phyloP scores from a whole-genome alignment of 2,329 filamentous ascomycete genomes.

The Fusarium transvaalense region DNA sequence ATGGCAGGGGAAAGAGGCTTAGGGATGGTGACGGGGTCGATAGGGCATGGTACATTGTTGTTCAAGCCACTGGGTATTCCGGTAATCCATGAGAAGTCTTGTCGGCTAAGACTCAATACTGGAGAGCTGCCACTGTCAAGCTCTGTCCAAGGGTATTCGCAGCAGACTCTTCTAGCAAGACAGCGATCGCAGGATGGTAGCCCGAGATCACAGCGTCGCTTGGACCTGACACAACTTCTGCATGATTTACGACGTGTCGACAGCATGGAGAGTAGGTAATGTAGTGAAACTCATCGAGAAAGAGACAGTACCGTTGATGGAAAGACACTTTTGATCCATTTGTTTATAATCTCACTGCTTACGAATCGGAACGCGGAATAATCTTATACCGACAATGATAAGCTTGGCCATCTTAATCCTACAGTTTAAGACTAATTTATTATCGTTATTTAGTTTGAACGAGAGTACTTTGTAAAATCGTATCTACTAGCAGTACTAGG shows the following conservation, averaged over 20 bases:
- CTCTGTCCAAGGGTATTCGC: conserved; percentile 1
- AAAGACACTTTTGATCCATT: no score
- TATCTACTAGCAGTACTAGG: no score
- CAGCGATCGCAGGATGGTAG: conserved; percentile 1
- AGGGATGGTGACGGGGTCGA: accelerated
- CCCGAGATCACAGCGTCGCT: background rate
- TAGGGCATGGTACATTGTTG: background rate
- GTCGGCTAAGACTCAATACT: background rate
- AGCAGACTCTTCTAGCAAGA: background rate
- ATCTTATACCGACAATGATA: no score
- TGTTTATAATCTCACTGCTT: no score
- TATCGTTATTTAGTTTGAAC: no score
- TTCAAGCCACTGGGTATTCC: background rate
- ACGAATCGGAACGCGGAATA: no score
- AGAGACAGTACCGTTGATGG: no score
- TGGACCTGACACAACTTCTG: background rate
- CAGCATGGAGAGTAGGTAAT: background rate
- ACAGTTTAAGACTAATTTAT: no score
- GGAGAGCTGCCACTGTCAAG: background rate
- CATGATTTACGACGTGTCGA: conserved; percentile 6
- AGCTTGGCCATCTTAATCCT: no score
- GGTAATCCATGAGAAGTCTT: background rate
- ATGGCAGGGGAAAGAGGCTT: background rate
- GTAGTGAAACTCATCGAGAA: no score
- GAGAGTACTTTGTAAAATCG: no score